These are phyloP conservation scores for Diversispora epigaea DNA, from an alignment of 192 early-diverging fungal species.

Conservation along the genomic window DNA sequence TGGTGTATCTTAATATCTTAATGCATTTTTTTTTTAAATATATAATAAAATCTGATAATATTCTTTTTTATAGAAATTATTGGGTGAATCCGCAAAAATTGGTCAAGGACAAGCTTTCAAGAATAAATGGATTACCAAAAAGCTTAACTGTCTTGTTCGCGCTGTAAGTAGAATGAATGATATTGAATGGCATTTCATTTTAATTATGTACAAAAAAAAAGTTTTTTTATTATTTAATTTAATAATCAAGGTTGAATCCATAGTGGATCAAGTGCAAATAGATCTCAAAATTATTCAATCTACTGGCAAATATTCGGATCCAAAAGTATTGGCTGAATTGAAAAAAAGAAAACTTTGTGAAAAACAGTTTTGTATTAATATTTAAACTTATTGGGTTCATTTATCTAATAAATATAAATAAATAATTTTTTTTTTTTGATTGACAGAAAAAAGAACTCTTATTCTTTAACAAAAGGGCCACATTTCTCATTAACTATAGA, in stretches of 20 bases:
- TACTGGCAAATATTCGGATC: conserved; percentile 62
- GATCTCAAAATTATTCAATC: conserved; percentile 70
- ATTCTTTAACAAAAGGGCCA: conserved; percentile 80
- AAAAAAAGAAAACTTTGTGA: conserved; percentile 74
- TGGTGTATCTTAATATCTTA: background rate
- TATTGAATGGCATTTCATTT: background rate
- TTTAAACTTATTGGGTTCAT: background rate
- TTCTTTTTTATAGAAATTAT: conserved; percentile 39
- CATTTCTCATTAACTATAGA: conserved; percentile 83
- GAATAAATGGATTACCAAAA: conserved; percentile 97
- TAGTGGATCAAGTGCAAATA: conserved; percentile 81
- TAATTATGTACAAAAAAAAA: background rate
- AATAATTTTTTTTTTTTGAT: conserved; percentile 18
- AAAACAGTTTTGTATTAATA: conserved; percentile 55
- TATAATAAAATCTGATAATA: background rate
- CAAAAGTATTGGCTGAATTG: conserved; percentile 69
- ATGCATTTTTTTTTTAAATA: background rate
- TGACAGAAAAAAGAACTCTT: conserved; percentile 72
- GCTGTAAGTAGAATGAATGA: conserved; percentile 34
- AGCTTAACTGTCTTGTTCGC: conserved; percentile 68
- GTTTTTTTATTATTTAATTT: background rate
- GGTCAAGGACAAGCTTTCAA: conserved; percentile 95
- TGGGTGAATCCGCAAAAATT: conserved; percentile 80
- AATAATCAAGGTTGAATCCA: conserved; percentile 56
- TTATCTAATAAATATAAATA: background rate